Base-by-base conservation (phyloP, 2,329 filamentous ascomycete genomes). In the Diaporthe eres region DNA sequence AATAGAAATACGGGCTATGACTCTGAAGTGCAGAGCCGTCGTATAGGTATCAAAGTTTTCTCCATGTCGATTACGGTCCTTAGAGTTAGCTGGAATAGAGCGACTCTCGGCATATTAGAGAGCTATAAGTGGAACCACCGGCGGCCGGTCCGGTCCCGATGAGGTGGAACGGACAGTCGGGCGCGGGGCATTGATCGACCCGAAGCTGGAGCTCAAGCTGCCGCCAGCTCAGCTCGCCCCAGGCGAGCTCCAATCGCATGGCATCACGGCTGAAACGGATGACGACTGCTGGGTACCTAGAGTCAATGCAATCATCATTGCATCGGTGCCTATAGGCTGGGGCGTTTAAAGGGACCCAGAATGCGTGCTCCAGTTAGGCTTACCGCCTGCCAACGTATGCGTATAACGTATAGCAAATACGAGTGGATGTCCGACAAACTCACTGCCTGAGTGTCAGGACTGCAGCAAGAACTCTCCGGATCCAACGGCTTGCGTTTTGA, bases 271-370 rank as follows among this genome's bases (percentile, higher is more conserved):
- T 75, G 74, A 75, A 61, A 74, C 71, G 53, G 61, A 70, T 73
- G 74, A 73, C 61, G 74, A 70, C 61, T 57, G 37, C 28, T 37
- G 51, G 49, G 25, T 44, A 61, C 60, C 47, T 55, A 31, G 22
- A 73, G 71, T 75, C 70, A 70, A 74, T 75, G 74, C 74, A 53
- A 70, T 74, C 74, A 75, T 55, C 44, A 49, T 51, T 34, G 34
- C 53, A 42, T 37, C 22, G 53, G 39, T 55, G 74, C n/a, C 28
- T 67, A 51, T 44, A 58, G 39, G 53, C 15, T n/a, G 4, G 73
- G n/a, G 13, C 42, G 17, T 4, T 37, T 10, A 19, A 25, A 28
- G 25, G 17, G 51, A 28, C 37, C 39, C 39, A 25, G 47, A n/a
- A 53, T n/a, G 9, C 9, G 44, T 44, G 31, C 37, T 47, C 25